phyloP scores from a whole-genome alignment of 257 asterid species.

The Buddleja alternifolia region DNA sequence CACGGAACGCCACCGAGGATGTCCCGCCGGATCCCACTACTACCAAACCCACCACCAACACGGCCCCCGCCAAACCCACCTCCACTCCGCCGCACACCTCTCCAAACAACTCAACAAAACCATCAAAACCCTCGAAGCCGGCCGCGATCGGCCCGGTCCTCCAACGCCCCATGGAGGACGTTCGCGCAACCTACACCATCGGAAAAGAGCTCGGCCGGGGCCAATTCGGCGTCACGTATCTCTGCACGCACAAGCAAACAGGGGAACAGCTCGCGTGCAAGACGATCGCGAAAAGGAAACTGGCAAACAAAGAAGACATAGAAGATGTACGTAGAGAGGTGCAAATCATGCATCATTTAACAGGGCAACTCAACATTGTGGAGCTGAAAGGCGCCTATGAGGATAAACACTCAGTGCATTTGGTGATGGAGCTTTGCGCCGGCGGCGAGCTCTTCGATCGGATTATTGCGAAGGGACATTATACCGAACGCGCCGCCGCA shows the following conservation, averaged over 20 bases:
- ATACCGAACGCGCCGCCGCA: conserved; percentile 86
- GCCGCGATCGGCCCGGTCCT: conserved; percentile 67
- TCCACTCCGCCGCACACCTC: conserved; percentile 34
- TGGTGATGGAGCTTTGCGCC: conserved; percentile 90
- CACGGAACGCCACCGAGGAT: conserved; percentile 45
- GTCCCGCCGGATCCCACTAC: conserved; percentile 19
- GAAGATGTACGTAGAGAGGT: conserved; percentile 92
- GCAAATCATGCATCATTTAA: conserved; percentile 87
- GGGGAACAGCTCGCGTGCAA: conserved; percentile 88
- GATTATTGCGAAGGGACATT: conserved; percentile 82
- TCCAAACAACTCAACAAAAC: conserved; percentile 35
- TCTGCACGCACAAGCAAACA: conserved; percentile 72
- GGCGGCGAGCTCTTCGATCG: conserved; percentile 97
- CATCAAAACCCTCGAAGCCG: conserved; percentile 39
- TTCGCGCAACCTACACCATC: conserved; percentile 53
- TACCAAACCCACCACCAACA: not conserved
- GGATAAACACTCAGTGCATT: conserved; percentile 84
- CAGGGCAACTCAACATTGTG: conserved; percentile 81
- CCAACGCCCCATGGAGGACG: conserved; percentile 88
- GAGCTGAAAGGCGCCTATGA: conserved; percentile 86
- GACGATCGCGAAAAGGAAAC: conserved; percentile 84
- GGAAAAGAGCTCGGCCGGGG: conserved; percentile 95
- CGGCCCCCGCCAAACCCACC: conserved; percentile 9
- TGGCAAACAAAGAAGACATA: conserved; percentile 78
- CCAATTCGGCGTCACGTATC: conserved; percentile 83